Evolutionary conservation across 495 filamentous ascomycete species (phyloP).

Genomic region (Penicillium arizonense): DNA sequence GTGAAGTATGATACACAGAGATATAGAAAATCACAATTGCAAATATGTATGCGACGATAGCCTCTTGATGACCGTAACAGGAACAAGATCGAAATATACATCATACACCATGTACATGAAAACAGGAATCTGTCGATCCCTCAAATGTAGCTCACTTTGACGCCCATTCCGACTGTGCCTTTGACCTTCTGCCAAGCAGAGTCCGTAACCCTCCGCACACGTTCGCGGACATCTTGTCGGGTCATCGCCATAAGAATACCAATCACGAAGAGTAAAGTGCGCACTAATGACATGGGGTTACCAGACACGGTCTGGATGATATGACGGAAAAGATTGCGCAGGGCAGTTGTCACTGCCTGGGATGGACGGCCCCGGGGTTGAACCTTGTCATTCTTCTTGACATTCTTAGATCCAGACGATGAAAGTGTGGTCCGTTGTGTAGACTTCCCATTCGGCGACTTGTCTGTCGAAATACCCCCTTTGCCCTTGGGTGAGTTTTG

Average conservation of each 20-base stretch:
- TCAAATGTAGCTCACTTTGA: slow-evolving; percentile 95
- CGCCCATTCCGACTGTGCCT: slow-evolving; percentile 90
- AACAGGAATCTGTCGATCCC: slow-evolving; percentile 9
- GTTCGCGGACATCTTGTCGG: slow-evolving; percentile 70
- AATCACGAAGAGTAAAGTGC: slow-evolving; percentile 78
- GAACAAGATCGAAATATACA: too few relatives aligned
- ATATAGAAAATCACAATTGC: slow-evolving; percentile 20
- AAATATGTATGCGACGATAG: slow-evolving; percentile 19
- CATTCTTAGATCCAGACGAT: slow-evolving; percentile 35
- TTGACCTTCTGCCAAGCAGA: slow-evolving; percentile 79
- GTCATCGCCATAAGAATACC: slow-evolving; percentile 76
- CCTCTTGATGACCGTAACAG: neutral
- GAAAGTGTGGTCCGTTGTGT: slow-evolving; percentile 32
- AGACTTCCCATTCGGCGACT: slow-evolving; percentile 28
- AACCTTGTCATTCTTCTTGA: slow-evolving; percentile 40
- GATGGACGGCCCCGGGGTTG: slow-evolving; percentile 30
- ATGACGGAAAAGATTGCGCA: slow-evolving; percentile 62
- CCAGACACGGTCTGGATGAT: slow-evolving; percentile 61
- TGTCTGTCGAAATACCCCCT: slow-evolving; percentile 27
- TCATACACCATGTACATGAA: slow-evolving; percentile 13
- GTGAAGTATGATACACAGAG: too few relatives aligned
- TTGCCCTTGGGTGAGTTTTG: slow-evolving; percentile 37
- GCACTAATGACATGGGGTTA: slow-evolving; percentile 72
- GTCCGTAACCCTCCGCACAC: slow-evolving; percentile 63
- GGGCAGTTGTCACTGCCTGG: slow-evolving; percentile 38